Evolutionary conservation across 176 grass and related monocot species (phyloP), one percentile per base, ranked within the genome.

Genomic region (barley (Hordeum vulgare)): DNA sequence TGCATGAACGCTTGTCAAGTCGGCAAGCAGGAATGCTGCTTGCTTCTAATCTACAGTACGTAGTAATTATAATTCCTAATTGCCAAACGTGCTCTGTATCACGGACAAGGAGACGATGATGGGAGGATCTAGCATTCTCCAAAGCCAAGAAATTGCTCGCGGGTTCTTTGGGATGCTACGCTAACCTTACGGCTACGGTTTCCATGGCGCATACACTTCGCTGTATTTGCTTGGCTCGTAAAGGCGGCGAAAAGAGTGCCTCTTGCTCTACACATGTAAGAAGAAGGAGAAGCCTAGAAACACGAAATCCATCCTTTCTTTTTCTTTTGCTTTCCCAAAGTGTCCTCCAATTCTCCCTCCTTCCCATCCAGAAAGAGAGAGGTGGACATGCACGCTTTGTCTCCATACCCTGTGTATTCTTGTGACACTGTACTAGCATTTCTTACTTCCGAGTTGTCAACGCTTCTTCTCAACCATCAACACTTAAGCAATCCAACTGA

Each of bases 261-360:
- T 42, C 11, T 44, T 44, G 25, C 21, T 15, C 66, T 73, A 74
- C 88, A 86, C 74, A 27, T 78, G 74, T 81, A 21, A 33, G 35
- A 72, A 56, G 63, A 25, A 20, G 82, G 5, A 29, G 77, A 47
- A 72, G 63, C 78, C 72, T 89, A 72, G 88, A 64, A 82, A 77
- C 74, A 58, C 25, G 83, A 57, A 42, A 71, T 4, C 5, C 37
- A 17, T 17, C 75, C 33, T 71, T 74, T 76, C 53, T 89, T 80
- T 49, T 21, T 21, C 75, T 64, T 82, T 90, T 86, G 64, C 65
- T 86, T 90, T 86, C 73, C 78, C 83, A 73, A 66, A 82, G 83
- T 44, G 35, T 37, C 20, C 28, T 29, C 33, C 17, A 40, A n/a
- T 39, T 83, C 65, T 51, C 37, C 39, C 63, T 51, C 6, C 23